These are phyloP conservation scores for Aspergillus fischeri DNA, from an alignment of 2,329 filamentous ascomycete species.

Conservation along the genomic window DNA sequence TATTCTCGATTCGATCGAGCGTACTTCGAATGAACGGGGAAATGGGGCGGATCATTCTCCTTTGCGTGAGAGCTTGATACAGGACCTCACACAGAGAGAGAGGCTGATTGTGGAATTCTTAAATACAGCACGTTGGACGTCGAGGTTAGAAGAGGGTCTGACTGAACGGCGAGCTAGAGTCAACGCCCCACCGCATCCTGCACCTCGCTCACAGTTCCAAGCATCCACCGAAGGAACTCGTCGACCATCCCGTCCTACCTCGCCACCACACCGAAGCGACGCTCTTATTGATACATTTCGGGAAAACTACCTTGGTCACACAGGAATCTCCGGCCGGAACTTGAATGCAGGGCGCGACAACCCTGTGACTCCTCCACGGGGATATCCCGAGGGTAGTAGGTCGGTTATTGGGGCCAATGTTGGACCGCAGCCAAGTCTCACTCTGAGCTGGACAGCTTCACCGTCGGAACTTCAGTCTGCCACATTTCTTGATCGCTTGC, in stretches of 20 bases:
- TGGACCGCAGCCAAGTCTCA: constrained; percentile 31
- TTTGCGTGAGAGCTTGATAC: constrained; percentile 33
- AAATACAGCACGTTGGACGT: constrained; percentile 39
- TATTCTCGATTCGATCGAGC: constrained; percentile 24
- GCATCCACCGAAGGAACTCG: constrained; percentile 28
- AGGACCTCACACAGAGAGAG: constrained; percentile 40
- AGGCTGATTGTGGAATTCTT: constrained; percentile 42
- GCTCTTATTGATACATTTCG: constrained; percentile 27
- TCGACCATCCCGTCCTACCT: constrained; percentile 30
- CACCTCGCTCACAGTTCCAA: constrained; percentile 23
- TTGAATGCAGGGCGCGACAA: constrained; percentile 36
- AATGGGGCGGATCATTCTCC: constrained; percentile 23
- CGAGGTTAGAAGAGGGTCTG: constrained; percentile 28
- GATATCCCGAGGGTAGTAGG: constrained; percentile 17
- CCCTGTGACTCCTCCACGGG: constrained; percentile 41
- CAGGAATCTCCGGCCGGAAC: constrained; percentile 19
- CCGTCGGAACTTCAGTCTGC: constrained; percentile 36
- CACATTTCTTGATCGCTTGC: constrained; percentile 18
- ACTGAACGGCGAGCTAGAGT: constrained; percentile 27
- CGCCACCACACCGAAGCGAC: constrained; percentile 28
- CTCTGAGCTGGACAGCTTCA: constrained; percentile 39
- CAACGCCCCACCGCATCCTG: constrained; percentile 24
- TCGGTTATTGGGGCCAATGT: constrained; percentile 20
- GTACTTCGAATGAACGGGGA: constrained; percentile 15
- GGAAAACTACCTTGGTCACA: constrained; percentile 27